Evolutionary conservation across 2,329 filamentous ascomycete genomes (phyloP).

Genomic region (Xylaria digitata): DNA sequence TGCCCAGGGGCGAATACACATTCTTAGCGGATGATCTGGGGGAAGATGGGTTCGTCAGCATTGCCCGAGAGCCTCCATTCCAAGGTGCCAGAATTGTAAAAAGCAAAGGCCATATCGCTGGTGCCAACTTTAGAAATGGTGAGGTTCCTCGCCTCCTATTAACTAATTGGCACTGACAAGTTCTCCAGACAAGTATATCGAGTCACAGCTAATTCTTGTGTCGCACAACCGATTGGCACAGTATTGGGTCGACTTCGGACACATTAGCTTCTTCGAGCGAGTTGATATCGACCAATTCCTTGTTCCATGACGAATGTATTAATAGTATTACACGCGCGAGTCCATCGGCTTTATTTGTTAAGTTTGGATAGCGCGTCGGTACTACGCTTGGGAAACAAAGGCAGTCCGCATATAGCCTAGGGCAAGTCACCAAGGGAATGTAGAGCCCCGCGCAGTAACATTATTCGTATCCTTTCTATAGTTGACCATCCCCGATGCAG

Average conservation of each 20-base stretch:
- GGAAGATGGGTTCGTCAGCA: conserved; percentile 69
- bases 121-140: conserved; percentile 78
- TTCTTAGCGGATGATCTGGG: conserved; percentile 86
- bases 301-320: conserved; percentile 32
- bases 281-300: conserved; percentile 68
- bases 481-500: no score
- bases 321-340: neutral
- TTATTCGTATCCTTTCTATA: no score
- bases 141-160: conserved; percentile 50
- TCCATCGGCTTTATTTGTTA: neutral
- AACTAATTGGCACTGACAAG: conserved; percentile 30
- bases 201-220: conserved; percentile 80
- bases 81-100: conserved; percentile 78
- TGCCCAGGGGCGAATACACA: conserved; percentile 85
- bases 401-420: no score
- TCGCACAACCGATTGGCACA: conserved; percentile 82
- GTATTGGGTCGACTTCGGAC: conserved; percentile 76
- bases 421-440: no score
- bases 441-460: no score
- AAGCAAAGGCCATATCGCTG: conserved; percentile 82
- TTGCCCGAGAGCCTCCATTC: conserved; percentile 75
- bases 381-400: neutral
- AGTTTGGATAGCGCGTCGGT: neutral
- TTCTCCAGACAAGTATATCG: conserved; percentile 75
- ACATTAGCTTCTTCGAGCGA: conserved; percentile 70